Conservation (phyloP, 345 rosid species). For the Durio zibethinus region DNA sequence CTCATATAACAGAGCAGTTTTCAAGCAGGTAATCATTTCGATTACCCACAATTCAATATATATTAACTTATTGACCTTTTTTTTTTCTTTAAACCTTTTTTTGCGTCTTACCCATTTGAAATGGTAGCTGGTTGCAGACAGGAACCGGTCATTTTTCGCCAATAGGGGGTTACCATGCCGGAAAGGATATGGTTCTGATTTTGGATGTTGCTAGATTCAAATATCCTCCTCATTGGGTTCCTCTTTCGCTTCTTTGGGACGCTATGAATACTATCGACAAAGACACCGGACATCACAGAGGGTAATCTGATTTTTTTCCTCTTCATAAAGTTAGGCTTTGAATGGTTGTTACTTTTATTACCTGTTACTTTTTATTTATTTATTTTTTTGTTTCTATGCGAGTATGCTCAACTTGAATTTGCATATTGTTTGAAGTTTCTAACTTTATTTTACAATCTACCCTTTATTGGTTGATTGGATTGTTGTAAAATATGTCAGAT, state of each 20-base stretch:
- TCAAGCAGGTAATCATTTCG: slow-evolving; percentile 28
- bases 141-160: slow-evolving; percentile 45
- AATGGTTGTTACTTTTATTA: background rate
- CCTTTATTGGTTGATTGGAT: background rate
- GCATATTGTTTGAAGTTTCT: background rate
- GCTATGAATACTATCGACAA: slow-evolving; percentile 33
- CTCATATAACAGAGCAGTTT: slow-evolving; percentile 27
- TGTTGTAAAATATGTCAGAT: background rate
- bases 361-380: background rate
- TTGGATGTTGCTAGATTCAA: slow-evolving; percentile 45
- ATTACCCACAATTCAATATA: background rate
- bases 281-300: slow-evolving; percentile 29
- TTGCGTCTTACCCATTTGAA: background rate
- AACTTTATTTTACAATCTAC: background rate
- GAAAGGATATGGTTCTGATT: slow-evolving; percentile 34
- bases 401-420: background rate
- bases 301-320: slow-evolving; percentile 12
- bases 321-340: background rate
- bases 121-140: slow-evolving; percentile 18
- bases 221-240: slow-evolving; percentile 45
- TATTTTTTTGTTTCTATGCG: background rate
- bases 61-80: background rate
- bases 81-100: background rate
- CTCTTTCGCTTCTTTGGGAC: slow-evolving; percentile 40
- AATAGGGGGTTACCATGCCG: slow-evolving; percentile 38